These are phyloP conservation scores for Ceratobasidium sp. DNA, from an alignment of 1,284 basidiomycete species.

Conservation along the genomic window DNA sequence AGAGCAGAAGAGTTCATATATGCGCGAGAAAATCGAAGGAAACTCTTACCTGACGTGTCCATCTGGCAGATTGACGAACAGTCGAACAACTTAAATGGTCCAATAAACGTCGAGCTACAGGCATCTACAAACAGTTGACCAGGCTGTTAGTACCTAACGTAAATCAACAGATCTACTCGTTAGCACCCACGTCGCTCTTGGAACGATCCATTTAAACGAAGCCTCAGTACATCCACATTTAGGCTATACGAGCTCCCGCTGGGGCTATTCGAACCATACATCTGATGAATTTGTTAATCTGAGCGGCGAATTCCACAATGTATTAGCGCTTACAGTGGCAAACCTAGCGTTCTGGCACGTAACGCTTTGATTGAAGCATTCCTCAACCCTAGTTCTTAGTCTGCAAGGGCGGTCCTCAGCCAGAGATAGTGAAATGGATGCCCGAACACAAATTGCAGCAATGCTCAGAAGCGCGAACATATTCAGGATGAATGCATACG, in stretches of 20 bases:
- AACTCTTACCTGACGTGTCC: background rate
- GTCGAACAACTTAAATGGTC: conserved; percentile 21
- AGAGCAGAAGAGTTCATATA: background rate
- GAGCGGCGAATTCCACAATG: background rate
- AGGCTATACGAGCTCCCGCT: background rate
- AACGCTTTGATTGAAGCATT: conserved; percentile 12
- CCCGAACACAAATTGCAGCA: background rate
- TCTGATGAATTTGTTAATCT: background rate
- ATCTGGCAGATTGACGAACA: conserved; percentile 21
- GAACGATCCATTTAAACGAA: conserved; percentile 1
- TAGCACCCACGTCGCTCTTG: conserved; percentile 1
- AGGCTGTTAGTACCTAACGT: background rate
- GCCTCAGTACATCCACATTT: background rate
- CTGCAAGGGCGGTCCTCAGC: conserved; percentile 11
- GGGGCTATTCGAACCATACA: conserved; percentile 20
- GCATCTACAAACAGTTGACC: background rate
- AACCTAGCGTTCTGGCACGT: conserved; percentile 5
- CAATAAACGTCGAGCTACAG: background rate
- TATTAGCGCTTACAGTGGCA: background rate
- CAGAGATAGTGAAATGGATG: conserved; percentile 15
- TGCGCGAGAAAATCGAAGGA: too few species aligned
- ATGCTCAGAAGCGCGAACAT: conserved; percentile 10
- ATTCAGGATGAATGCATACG: background rate
- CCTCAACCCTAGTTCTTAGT: conserved; percentile 14
- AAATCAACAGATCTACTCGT: too few species aligned